Evolutionary conservation across 164 flowering plant species (phyloP).

Genomic region (Liquidambar formosana): DNA sequence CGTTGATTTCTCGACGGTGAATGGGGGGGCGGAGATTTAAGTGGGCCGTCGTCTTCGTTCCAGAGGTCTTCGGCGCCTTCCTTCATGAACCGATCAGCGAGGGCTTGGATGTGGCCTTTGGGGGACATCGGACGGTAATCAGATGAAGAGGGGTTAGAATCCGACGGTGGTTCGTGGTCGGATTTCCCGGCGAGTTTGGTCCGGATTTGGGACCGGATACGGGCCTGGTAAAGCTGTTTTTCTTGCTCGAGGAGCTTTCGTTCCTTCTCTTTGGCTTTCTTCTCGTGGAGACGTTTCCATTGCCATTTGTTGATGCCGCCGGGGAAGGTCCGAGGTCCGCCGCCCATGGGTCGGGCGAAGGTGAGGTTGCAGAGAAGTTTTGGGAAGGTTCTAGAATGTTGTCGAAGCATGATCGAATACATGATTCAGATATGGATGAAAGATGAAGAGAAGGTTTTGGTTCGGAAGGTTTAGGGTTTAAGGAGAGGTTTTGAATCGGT

Average conservation of each 20-base stretch:
- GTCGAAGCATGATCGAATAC: constrained; percentile 25
- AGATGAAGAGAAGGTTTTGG: neutral
- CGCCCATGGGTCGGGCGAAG: constrained; percentile 76
- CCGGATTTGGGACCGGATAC: constrained; percentile 78
- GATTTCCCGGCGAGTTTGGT: constrained; percentile 41
- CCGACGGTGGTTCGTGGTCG: constrained; percentile 5
- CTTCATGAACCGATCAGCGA: constrained; percentile 89
- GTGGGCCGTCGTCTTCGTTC: constrained; percentile 86
- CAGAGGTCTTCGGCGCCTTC: constrained; percentile 90
- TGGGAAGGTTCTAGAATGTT: constrained; percentile 30
- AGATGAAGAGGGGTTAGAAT: neutral
- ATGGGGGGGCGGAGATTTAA: constrained; percentile 24
- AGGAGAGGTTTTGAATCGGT: neutral
- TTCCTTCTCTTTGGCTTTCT: constrained; percentile 87
- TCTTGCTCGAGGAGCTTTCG: constrained; percentile 76
- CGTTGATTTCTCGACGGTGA: constrained; percentile 2
- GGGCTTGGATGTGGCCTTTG: constrained; percentile 62
- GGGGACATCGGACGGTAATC: constrained; percentile 55
- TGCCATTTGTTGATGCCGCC: constrained; percentile 99
- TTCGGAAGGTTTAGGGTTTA: neutral
- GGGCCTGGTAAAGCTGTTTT: constrained; percentile 83
- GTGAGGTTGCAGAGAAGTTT: constrained; percentile 31
- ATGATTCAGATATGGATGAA: neutral
- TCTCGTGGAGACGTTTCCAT: constrained; percentile 97
- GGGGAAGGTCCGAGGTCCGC: constrained; percentile 94